Evolutionary conservation across 2,329 filamentous ascomycete genomes (phyloP), one percentile per base, ranked within the genome.

Genomic region (Aquanectria penicillioides): DNA sequence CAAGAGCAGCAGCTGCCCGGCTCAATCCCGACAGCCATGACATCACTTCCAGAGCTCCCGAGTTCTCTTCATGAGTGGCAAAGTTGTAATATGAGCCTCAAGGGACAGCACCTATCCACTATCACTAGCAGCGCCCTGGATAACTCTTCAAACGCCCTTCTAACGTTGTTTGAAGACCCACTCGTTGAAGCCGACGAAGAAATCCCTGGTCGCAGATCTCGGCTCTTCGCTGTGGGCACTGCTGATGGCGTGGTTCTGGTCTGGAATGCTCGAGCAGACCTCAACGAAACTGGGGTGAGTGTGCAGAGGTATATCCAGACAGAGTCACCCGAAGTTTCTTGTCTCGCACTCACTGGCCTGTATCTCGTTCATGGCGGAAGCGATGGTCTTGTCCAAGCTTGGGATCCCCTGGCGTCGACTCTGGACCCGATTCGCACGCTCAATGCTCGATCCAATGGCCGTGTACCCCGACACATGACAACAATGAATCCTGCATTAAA

Each of bases 281-380:
- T 62, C 8, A 69, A 62, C 10, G 31, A 59, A 4, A 86, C 58
- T 10, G 82, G 66, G 65, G 78, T 97, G 37, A 79, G 84, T 11
- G 92, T 94, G 1, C 71, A 96, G n/a, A 88, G 93, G 23, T 82
- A 90, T 47, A 94, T 98, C 40, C 88, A 94, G 68, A 98, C 95
- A 0, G 93, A 97, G 40, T 98, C 94, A 0, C 93, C 94, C 0
- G 86, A 93, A 71, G 88, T 98, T 15, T 92, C 93, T 0, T 92
- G 89, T 60, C 76, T 99, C 13, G 95, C 90, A 6, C 75, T 97
- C 41, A 93, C 93, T 1, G 91, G 93, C 2, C 80, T 99, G 13
- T 96, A 97, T 71, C 78, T 99, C 13, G 91, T 98, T 6, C 92
- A 97, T 73, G 95, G 95, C 46, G 95, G 95, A 22, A 97, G 91